Conservation (phyloP, 2,329 filamentous ascomycete genomes). For the Alternaria burnsii region DNA sequence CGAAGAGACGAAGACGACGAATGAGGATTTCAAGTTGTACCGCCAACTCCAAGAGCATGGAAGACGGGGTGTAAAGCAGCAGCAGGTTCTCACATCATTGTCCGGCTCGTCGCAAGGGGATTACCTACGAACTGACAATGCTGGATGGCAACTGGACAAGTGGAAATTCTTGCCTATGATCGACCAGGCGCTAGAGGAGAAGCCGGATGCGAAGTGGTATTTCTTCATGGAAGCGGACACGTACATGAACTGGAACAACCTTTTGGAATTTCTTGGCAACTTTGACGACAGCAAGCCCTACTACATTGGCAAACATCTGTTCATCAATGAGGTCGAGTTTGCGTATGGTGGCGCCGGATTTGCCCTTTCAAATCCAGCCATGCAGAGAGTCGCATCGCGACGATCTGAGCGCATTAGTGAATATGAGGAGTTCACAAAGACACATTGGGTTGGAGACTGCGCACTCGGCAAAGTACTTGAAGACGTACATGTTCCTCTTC, state of each 20-base stretch:
- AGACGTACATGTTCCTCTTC: conserved; percentile 46
- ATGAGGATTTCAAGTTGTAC: conserved; percentile 64
- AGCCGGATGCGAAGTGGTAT: conserved; percentile 50
- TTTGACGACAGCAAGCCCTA: conserved; percentile 52
- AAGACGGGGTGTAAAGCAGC: conserved; percentile 51
- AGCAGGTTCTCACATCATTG: conserved; percentile 40
- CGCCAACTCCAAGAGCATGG: conserved; percentile 58
- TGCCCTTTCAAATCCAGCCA: conserved; percentile 53
- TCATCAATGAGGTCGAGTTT: conserved; percentile 56
- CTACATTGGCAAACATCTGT: conserved; percentile 56
- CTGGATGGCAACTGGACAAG: conserved; percentile 65
- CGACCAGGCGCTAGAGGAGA: conserved; percentile 55
- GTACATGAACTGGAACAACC: conserved; percentile 49
- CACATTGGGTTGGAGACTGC: conserved; percentile 52
- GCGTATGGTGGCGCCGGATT: conserved; percentile 58
- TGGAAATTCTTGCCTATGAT: conserved; percentile 68
- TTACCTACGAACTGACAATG: conserved; percentile 46
- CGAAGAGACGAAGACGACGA: conserved; percentile 46
- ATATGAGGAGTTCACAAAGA: conserved; percentile 49
- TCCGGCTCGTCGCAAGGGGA: conserved; percentile 48
- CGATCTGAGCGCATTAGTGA: conserved; percentile 40
- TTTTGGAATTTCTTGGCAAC: conserved; percentile 52
- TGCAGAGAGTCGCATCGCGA: conserved; percentile 46
- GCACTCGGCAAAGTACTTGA: conserved; percentile 50
- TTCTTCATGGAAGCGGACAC: conserved; percentile 52